A percentile compares a stretch with the other conserved stretches of the same genome.
These are phyloP conservation scores for Oxyria digyna DNA, from an alignment of 148 eudicot species.

Conservation along the genomic window DNA sequence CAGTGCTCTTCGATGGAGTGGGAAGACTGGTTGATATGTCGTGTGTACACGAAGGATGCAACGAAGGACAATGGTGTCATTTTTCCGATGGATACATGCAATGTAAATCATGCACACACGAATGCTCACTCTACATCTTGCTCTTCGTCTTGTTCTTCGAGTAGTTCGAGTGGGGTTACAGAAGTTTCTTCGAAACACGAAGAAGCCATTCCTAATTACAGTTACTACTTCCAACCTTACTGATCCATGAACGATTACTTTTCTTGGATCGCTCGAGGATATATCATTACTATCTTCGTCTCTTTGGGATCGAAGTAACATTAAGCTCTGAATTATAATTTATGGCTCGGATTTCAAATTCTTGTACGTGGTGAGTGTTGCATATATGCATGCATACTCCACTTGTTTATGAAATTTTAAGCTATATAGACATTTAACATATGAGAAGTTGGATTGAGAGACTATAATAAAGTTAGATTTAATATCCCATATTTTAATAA, in stretches of 20 bases:
- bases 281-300: neutral
- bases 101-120: neutral
- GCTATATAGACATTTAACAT: neutral
- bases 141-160: neutral
- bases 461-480: too few relatives aligned
- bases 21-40: constrained; percentile 2
- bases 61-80: neutral
- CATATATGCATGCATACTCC: neutral
- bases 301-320: neutral
- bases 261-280: too few relatives aligned
- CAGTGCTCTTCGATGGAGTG: constrained; percentile 4
- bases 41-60: neutral
- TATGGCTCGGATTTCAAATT: neutral
- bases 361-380: neutral
- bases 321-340: neutral
- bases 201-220: neutral
- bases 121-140: neutral
- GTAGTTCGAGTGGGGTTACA: neutral
- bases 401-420: neutral
- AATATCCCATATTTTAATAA: too few relatives aligned
- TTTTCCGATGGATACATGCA: neutral
- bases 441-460: neutral
- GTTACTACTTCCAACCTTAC: neutral
- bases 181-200: neutral
- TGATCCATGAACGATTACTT: neutral